phyloP scores from a whole-genome alignment of 805 yeast genomes.

The Cyberlindnera mycetangii region DNA sequence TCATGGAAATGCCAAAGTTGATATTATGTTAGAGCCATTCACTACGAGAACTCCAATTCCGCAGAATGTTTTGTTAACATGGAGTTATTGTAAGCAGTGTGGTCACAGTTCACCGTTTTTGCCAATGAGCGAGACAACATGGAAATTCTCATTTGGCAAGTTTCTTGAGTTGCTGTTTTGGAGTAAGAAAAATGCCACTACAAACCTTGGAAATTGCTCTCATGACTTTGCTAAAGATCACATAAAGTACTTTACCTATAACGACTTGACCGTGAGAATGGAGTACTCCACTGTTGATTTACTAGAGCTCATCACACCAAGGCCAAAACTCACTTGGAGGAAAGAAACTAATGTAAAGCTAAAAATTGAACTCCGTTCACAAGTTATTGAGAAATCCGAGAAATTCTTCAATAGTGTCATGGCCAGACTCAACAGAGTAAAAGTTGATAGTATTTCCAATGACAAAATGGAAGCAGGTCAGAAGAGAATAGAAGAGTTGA shows the following conservation, averaged over 20 bases:
- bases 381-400: constrained; percentile 49
- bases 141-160: constrained; percentile 92
- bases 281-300: constrained; percentile 74
- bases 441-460: constrained; percentile 63
- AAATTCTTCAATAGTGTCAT: constrained; percentile 71
- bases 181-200: constrained; percentile 51
- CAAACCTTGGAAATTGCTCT: constrained; percentile 62
- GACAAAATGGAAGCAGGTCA: constrained; percentile 73
- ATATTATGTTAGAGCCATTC: constrained; percentile 64
- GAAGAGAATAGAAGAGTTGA: constrained; percentile 54
- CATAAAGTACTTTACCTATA: constrained; percentile 77
- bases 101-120: constrained; percentile 69
- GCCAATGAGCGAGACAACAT: constrained; percentile 81
- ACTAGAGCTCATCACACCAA: constrained; percentile 79
- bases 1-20: constrained; percentile 82
- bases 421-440: constrained; percentile 71
- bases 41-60: constrained; percentile 54
- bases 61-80: constrained; percentile 66
- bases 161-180: constrained; percentile 84
- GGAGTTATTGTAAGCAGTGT: constrained; percentile 90
- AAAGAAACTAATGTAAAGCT: constrained; percentile 66
- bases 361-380: constrained; percentile 59
- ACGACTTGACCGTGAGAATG: constrained; percentile 73
- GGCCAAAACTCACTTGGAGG: constrained; percentile 65
- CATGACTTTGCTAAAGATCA: constrained; percentile 85